Percentiles rank a stretch among this genome's conserved stretches.
Conservation (phyloP, 331 rosid species). For the Acacia concinna region DNA sequence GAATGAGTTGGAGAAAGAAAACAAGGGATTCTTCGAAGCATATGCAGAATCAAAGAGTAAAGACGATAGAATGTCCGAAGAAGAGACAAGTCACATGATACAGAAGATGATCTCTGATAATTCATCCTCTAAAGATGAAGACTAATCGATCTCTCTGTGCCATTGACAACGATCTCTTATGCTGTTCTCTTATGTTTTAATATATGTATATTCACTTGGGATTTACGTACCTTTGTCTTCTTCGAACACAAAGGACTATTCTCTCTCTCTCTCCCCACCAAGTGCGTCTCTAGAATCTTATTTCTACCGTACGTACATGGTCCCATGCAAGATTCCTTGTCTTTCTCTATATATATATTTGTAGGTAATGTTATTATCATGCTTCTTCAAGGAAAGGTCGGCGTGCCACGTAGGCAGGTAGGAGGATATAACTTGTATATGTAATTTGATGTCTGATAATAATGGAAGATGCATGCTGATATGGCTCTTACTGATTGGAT, state of each 20-base stretch:
- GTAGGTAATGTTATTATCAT: background rate
- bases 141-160: slow-evolving; percentile 18
- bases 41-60: slow-evolving; percentile 60
- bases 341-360: background rate
- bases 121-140: slow-evolving; percentile 51
- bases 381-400: slow-evolving; percentile 14
- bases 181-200: background rate
- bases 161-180: slow-evolving; percentile 44
- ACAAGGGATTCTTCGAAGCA: slow-evolving; percentile 77
- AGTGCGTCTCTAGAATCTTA: background rate
- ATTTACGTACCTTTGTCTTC: background rate
- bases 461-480: background rate
- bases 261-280: background rate
- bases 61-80: slow-evolving; percentile 73
- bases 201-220: slow-evolving; percentile 1
- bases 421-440: slow-evolving; percentile 28
- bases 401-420: slow-evolving; percentile 31
- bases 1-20: slow-evolving; percentile 90
- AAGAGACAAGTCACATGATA: slow-evolving; percentile 82
- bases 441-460: slow-evolving; percentile 19
- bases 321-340: background rate
- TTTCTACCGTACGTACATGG: slow-evolving; percentile 7
- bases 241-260: slow-evolving; percentile 23
- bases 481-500: slow-evolving; percentile 8
- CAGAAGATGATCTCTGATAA: slow-evolving; percentile 71